A percentile compares a stretch with the other conserved stretches of the same genome.
Evolutionary conservation across 2,329 filamentous ascomycete species (phyloP).

Genomic region (Ophiosphaerella narmari): DNA sequence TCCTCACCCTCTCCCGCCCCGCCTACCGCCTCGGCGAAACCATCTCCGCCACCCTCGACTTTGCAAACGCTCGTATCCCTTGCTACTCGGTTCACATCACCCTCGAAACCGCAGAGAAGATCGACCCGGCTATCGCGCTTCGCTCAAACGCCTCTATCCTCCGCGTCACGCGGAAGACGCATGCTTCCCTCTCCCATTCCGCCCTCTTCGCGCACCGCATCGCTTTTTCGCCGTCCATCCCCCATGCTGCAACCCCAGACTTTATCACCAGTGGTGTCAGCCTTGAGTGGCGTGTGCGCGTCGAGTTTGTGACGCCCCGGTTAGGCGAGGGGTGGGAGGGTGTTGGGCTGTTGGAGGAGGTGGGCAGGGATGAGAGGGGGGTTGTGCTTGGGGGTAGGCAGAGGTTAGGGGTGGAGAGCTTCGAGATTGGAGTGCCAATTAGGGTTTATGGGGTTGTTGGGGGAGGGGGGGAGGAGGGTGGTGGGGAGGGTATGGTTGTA

Average conservation of each 20-base stretch:
- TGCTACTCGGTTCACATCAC: constrained; percentile 85
- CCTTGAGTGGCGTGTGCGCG: constrained; percentile 83
- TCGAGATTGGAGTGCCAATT: constrained; percentile 85
- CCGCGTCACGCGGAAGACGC: constrained; percentile 80
- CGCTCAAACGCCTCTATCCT: constrained; percentile 85
- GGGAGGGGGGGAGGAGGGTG: constrained; percentile 41
- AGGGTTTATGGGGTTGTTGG: constrained; percentile 71
- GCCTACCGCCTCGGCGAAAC: constrained; percentile 89
- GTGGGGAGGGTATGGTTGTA: constrained; percentile 40
- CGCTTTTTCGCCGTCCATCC: constrained; percentile 82
- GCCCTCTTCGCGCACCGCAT: constrained; percentile 79
- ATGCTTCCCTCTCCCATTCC: constrained; percentile 79
- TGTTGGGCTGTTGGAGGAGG: constrained; percentile 69
- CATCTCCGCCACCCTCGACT: constrained; percentile 83
- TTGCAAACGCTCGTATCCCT: constrained; percentile 74
- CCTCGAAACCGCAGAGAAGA: constrained; percentile 83
- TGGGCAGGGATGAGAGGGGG: constrained; percentile 78
- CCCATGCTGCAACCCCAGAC: constrained; percentile 81
- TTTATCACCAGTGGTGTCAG: constrained; percentile 89
- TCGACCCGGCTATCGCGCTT: constrained; percentile 79
- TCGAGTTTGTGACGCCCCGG: constrained; percentile 88
- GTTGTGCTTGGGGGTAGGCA: constrained; percentile 78
- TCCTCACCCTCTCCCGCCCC: constrained; percentile 85
- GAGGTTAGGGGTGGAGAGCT: constrained; percentile 81
- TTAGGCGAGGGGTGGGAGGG: constrained; percentile 43